Evolutionary conservation across 2,329 filamentous ascomycete species (phyloP), one percentile per base, ranked within the genome.

Genomic region (Coniochaeta prunicola): DNA sequence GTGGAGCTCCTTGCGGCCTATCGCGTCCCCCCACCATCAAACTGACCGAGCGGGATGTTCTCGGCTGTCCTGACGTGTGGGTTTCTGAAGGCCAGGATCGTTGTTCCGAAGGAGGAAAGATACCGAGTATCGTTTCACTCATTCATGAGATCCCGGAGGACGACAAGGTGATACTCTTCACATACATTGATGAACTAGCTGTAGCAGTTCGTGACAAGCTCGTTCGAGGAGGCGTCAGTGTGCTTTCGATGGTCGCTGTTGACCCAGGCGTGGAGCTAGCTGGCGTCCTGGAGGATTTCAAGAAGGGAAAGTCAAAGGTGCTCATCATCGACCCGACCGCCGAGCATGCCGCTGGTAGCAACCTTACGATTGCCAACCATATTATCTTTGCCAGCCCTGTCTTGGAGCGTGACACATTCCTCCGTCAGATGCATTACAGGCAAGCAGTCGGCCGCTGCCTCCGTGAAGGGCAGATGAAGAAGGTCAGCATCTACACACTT

Each of bases 281-380:
- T 17, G 33, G n/a, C 0, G 48, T 48, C 5, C 62, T 73, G 2
- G 65, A 70, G 26, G 6, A 31, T 0, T 73, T 71, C 67, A 72
- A 73, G 62, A 0, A 3, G 0, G 61, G 64, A 12, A 17, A 54
- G 1, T 60, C 60, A 17, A 53, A 68, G 36, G 67, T 77, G 1
- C 66, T 76, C 19, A 61, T 78, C 4, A 68, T 77, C 56, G 70
- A 70, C 33, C 68, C 77, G 34, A 73, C 72, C 64, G 69, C 69
- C 9, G 65, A 69, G 4, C 70, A 74, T 31, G 72, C 74, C 2
- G 73, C 76, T 0, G 76, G 76, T 0, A 72, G 69, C 26, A 78
- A 78, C 60, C 65, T 77, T 13, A 71, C 71, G 12, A 66, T 70
- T 24, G 76, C 76, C 1, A 77, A 74, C 58, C 76, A 77, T 57